Conservation (phyloP, 345 rosid species). For the Eucalyptus polybractea region DNA sequence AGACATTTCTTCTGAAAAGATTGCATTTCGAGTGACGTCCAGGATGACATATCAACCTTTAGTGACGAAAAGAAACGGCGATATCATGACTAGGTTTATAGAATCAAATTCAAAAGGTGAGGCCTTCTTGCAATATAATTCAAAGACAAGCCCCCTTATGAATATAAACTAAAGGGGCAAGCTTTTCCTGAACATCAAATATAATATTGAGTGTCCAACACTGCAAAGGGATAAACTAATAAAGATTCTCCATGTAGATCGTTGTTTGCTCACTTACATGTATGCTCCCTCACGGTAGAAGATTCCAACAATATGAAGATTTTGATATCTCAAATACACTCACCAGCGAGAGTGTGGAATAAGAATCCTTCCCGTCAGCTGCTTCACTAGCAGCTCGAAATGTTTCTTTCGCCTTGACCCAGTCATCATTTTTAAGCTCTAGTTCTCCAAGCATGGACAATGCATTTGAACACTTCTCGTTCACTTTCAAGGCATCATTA, state of each 20-base stretch:
- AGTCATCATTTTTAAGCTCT: slow-evolving; percentile 97
- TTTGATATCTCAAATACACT: neutral
- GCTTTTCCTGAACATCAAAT: neutral
- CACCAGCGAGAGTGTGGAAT: slow-evolving; percentile 88
- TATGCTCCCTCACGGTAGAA: neutral
- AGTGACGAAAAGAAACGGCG: neutral
- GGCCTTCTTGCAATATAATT: neutral
- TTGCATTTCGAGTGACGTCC: neutral
- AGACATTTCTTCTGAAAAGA: neutral
- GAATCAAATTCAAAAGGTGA: neutral
- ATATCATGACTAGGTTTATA: neutral
- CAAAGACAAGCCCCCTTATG: neutral
- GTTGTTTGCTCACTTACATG: neutral
- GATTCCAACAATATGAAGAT: neutral
- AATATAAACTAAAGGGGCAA: neutral
- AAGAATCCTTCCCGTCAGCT: slow-evolving; percentile 93
- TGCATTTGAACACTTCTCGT: slow-evolving; percentile 74
- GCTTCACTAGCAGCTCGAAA: slow-evolving; percentile 93
- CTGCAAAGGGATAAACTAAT: neutral
- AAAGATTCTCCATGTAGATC: neutral
- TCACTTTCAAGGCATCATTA: slow-evolving; percentile 85
- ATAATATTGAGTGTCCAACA: neutral
- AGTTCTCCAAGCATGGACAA: slow-evolving; percentile 93
- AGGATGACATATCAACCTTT: neutral
- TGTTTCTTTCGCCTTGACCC: slow-evolving; percentile 99